Percentiles rank a stretch among this genome's conserved stretches.
Evolutionary conservation across 2,329 filamentous ascomycete species (phyloP).

Genomic region (Taxawa tesnikishii): DNA sequence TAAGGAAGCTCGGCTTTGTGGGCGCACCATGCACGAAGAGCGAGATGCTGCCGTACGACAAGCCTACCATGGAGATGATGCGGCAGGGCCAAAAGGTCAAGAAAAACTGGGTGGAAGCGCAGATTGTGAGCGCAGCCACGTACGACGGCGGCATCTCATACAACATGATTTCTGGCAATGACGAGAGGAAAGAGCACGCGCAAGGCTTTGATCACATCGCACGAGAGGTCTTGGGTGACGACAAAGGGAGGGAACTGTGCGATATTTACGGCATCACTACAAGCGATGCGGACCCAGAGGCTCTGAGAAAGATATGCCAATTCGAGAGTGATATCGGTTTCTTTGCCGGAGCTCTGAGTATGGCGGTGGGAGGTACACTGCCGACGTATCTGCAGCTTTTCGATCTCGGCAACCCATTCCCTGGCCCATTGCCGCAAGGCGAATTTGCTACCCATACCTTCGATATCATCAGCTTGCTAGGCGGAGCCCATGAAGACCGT

Average conservation of each 20-base stretch:
- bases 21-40: slow-evolving; percentile 8
- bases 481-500: slow-evolving; percentile 8
- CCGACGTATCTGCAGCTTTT: slow-evolving; percentile 9
- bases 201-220: slow-evolving; percentile 43
- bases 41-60: slow-evolving; percentile 7
- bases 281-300: slow-evolving; percentile 4
- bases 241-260: slow-evolving; percentile 16
- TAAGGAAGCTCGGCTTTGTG: slow-evolving; percentile 7
- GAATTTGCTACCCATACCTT: slow-evolving; percentile 11
- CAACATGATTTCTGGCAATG: slow-evolving; percentile 27
- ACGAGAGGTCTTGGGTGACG: slow-evolving; percentile 37
- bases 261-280: slow-evolving; percentile 7
- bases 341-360: slow-evolving; percentile 8
- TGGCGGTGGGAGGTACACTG: slow-evolving; percentile 4
- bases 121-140: slow-evolving; percentile 12
- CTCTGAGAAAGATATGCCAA: slow-evolving; percentile 10
- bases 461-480: slow-evolving; percentile 10
- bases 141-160: slow-evolving; percentile 19
- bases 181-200: slow-evolving; percentile 42
- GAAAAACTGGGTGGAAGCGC: slow-evolving; percentile 5
- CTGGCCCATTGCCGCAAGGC: slow-evolving; percentile 4
- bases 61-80: slow-evolving; percentile 7
- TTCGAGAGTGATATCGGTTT: slow-evolving; percentile 11
- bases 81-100: background rate
- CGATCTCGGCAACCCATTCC: slow-evolving; percentile 10